Evolutionary conservation across 371 early-diverging fungal species (phyloP).

Genomic region (Rhizopus delemar): DNA sequence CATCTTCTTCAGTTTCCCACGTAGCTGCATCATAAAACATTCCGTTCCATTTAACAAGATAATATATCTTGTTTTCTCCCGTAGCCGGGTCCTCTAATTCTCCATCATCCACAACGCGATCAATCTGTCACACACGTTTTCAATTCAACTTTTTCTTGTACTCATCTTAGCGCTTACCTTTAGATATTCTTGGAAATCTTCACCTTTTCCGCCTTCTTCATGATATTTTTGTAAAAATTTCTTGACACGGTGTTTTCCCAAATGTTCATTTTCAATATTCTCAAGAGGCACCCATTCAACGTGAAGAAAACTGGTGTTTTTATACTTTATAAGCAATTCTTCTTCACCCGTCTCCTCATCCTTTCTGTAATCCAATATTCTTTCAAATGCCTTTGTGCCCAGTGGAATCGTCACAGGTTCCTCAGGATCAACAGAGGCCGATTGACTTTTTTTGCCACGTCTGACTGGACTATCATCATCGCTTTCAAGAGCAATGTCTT

Average conservation of each 20-base stretch:
- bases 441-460: slow-evolving; percentile 14
- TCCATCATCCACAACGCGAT: slow-evolving; percentile 84
- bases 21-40: slow-evolving; percentile 82
- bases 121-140: slow-evolving; percentile 44
- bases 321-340: slow-evolving; percentile 58
- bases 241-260: slow-evolving; percentile 73
- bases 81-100: slow-evolving; percentile 57
- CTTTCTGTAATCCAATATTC: slow-evolving; percentile 63
- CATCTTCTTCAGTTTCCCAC: slow-evolving; percentile 77
- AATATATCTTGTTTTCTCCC: slow-evolving; percentile 62
- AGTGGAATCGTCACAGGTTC: slow-evolving; percentile 73
- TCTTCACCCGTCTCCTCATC: slow-evolving; percentile 38
- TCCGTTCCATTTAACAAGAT: slow-evolving; percentile 88
- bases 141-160: no score
- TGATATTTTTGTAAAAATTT: slow-evolving; percentile 69
- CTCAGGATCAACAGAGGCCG: slow-evolving; percentile 24
- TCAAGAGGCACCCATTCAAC: slow-evolving; percentile 76
- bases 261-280: slow-evolving; percentile 63
- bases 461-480: slow-evolving; percentile 26
- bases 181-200: slow-evolving; percentile 51
- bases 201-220: slow-evolving; percentile 42
- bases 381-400: slow-evolving; percentile 71
- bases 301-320: slow-evolving; percentile 74
- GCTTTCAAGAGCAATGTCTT: slow-evolving; percentile 32
- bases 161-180: slow-evolving; percentile 28